Base-by-base conservation (phyloP, 306 rosid genomes). In the Sicyos baderoa region DNA sequence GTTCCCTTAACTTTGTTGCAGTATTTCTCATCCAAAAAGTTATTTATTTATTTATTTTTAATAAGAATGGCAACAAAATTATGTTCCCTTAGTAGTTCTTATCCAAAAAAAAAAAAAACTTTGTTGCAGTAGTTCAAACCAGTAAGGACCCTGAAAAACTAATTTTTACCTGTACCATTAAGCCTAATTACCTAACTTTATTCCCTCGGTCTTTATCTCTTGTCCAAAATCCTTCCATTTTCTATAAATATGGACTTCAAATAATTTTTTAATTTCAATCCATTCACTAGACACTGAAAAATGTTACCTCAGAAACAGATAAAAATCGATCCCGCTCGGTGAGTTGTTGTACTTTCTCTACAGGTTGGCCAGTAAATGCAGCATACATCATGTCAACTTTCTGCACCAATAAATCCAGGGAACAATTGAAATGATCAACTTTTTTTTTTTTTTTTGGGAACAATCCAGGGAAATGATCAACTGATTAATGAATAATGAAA, bases 251-350 rank as follows among this genome's bases (percentile, higher is more conserved):
- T 9, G 17, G 29, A 21, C 23, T 4, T 23, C 52, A 18, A 63
- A 11, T 18, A 18, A 17, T 22, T 37, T 19, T 56, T 56, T 17
- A 23, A 58, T 72, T 9, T 37, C 21, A 61, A 25, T 9, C 9
- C 29, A 9, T 47, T 6, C 45, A 48, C 9, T 72, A 50, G 8
- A 19, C 60, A 51, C 17, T 69, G 48, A 21, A 70, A 21, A 72
- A 25, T 8, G 57, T 68, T 82, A 93, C 99, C 95, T 90, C 99
- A 4, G 96, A 82, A 79, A 75, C 89, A 54, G 99, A 90, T 75
- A 93, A 75, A 78, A 86, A 93, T 1, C 91, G 93, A 75, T 93
- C 97, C 82, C 97, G 85, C 71, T 93, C 99, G 1, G 97, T 93
- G 82, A 84, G 90, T 59, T 85, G 89, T 72, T 90, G 97, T 79